Base-by-base conservation (phyloP, 2,329 filamentous ascomycete species). In the Neonectria neomacrospora region DNA sequence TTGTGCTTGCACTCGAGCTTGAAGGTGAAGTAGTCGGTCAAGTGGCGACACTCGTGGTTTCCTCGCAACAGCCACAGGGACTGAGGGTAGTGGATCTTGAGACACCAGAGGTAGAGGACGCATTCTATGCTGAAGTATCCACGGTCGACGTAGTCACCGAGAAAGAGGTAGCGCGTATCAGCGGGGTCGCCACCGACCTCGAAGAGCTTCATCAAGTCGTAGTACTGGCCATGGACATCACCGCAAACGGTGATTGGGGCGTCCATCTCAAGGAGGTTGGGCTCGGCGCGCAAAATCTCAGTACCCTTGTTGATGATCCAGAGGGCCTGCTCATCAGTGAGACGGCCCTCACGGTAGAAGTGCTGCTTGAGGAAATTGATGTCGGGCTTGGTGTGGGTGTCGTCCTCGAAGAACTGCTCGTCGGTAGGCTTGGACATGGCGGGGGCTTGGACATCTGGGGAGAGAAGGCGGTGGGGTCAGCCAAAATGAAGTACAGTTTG, bases 1-100 rank as follows among this genome's bases (percentile, higher is more conserved):
- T 99, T 99, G 88, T 99, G 96, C 84, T 97, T 97, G 86, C 96
- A 99, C 80, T 99, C 96, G 62, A 99, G 90, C 86, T 99, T 98
- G 86, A 99, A 99, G 65, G 96, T 99, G 82, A 99, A 99, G 86
- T 99, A 99, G 78, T 99, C 96, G 61, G 96, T 99, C 86, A 99
- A 87, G 83, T 99, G 96, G 75, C 96, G 91, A 80, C 96, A 99
- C 82, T 99, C 96, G 82, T 99, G 96, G 81, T 99, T 99, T 71
- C 96, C 96, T 74, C 96, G 92, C 71, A 99, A 88, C 72, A 99
- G 86, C 96, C 96, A 99, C 61, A 99, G 89, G 20, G 93, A 95
- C 80, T 98, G 94, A 57, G 96, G 96, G 78, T 98, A 99, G 88
- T 97, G 97, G 77, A 99, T 98, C 87, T 99, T 99, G 78, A 99